Evolutionary conservation across 1,139 yeast genomes (phyloP), one percentile per base, ranked within the genome.

Genomic region (Suhomyces atakaporum): DNA sequence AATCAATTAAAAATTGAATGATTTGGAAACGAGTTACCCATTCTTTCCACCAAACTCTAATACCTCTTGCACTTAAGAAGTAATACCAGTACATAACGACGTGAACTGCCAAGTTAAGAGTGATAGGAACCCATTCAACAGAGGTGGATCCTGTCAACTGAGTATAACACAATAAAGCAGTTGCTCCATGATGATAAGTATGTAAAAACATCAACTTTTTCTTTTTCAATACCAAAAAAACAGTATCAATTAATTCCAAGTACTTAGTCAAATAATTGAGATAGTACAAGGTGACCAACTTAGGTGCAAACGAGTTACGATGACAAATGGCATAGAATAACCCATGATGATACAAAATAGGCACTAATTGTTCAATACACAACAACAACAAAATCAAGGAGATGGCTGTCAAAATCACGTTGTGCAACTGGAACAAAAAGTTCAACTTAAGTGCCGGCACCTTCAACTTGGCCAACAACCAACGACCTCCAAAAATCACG

Each of bases 11-110:
- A 57, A 92, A 92, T 70, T 92, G 98, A 54, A 86, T 77, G 66
- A 92, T 92, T 73, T 92, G 98, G 76, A 87, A 82, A 51, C 96
- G 79, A 35, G 98, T 92, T 52, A 92, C 97, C 97, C 97, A 92
- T 69, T 90, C 96, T 69, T 92, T 92, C 98, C 98, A 92, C 97
- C 97, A 90, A 42, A 92, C 97, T 54, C 92, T 82, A 60, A 90
- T 86, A 43, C 96, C 96, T 63, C 96, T 79, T 12, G 97, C 88
- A 50, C 92, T 77, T 56, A 92, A 74, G 77, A 89, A 90, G 75
- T 92, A 92, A 77, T 92, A 92, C 86, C 90, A 92, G 79, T 92
- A 92, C 98, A 92, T 92, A 50, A 92, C 83, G 34, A 92, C 96
- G 60, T 92, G 98, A 33, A 92, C 98, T 41, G 81, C 86, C 66